Evolutionary conservation across 176 grass and related monocot genomes (phyloP).

Genomic region (Aegilops longissima): DNA sequence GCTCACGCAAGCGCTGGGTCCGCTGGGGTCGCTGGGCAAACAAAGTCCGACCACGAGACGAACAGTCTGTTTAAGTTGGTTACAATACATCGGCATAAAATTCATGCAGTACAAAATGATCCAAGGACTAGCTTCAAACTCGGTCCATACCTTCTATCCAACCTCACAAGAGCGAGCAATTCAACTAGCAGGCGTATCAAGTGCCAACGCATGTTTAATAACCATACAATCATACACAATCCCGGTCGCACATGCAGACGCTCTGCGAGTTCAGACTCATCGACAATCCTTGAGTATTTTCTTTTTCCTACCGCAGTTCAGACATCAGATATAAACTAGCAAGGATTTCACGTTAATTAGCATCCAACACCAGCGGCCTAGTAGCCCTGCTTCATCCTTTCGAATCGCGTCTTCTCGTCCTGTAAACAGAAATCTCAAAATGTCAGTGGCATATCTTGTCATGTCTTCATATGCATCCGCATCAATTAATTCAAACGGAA

Average conservation of each 20-base stretch:
- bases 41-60: too few relatives aligned
- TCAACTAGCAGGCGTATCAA: neutral
- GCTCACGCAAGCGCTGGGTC: too few relatives aligned
- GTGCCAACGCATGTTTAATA: neutral
- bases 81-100: too few relatives aligned
- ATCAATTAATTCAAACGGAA: neutral
- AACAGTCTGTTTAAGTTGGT: too few relatives aligned
- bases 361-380: neutral
- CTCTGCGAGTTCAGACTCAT: neutral
- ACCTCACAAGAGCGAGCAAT: too few relatives aligned
- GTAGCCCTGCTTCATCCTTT: constrained; percentile 39
- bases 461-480: neutral
- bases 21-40: too few relatives aligned
- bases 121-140: too few relatives aligned
- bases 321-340: neutral
- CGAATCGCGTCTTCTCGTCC: constrained; percentile 40
- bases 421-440: constrained; percentile 18
- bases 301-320: neutral
- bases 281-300: neutral
- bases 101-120: too few relatives aligned
- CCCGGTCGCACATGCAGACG: neutral
- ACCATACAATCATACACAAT: neutral
- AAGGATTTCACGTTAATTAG: neutral
- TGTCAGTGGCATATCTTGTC: neutral
- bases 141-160: too few relatives aligned